Evolutionary conservation across 139 green algal species (phyloP).

Genomic region (Gonium pectorale): DNA sequence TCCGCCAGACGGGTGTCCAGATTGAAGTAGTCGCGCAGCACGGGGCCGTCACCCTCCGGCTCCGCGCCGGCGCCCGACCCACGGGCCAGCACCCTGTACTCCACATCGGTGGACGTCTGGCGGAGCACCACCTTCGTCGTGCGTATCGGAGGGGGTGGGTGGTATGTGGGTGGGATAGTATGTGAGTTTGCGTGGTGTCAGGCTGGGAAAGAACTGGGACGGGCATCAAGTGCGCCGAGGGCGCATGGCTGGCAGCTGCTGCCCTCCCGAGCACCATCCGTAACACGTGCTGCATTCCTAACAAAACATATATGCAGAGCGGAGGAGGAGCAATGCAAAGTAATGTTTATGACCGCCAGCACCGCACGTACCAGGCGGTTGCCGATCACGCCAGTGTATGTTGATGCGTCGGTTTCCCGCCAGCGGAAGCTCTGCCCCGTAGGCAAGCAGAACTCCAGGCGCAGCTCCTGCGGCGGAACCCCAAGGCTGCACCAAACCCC

Average conservation of each 20-base stretch:
- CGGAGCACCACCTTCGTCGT: conserved; percentile 65
- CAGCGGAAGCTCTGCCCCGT: conserved; percentile 93
- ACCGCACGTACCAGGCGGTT: conserved; percentile 69
- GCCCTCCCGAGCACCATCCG: too few species aligned
- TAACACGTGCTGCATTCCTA: too few species aligned
- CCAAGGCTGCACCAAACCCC: conserved; percentile 10
- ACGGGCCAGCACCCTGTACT: conserved; percentile 79
- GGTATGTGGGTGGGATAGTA: too few species aligned
- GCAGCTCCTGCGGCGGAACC: neutral
- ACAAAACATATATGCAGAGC: too few species aligned
- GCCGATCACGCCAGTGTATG: conserved; percentile 87
- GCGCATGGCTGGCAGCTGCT: too few species aligned
- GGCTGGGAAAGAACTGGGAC: too few species aligned
- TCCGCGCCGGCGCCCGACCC: neutral
- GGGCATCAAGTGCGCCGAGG: too few species aligned
- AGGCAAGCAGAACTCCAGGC: conserved; percentile 82
- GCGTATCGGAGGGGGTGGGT: neutral
- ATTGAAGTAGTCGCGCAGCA: conserved; percentile 90
- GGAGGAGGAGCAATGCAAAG: too few species aligned
- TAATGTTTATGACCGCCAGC: too few species aligned
- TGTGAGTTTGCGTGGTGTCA: too few species aligned
- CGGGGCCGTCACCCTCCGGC: conserved; percentile 49
- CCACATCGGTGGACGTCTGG: conserved; percentile 78
- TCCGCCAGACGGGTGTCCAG: conserved; percentile 62
- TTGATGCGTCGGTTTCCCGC: conserved; percentile 48